Evolutionary conservation across 306 rosid species (phyloP), one percentile per base, ranked within the genome.

Genomic region (Dalbergia cochinchinensis): DNA sequence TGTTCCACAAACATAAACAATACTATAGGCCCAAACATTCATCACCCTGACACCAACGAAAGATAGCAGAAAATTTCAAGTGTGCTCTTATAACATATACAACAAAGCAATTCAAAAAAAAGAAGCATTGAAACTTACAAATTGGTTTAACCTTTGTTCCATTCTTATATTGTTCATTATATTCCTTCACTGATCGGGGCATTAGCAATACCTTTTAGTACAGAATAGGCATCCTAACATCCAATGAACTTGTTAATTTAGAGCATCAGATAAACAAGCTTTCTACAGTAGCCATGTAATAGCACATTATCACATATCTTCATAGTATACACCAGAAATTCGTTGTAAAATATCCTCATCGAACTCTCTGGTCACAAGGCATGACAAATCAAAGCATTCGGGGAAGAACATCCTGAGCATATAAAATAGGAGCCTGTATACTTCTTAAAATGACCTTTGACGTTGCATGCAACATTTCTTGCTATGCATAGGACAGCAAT

Each of bases 401-500:
- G 47, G 18, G 22, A 20, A 20, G 22, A 20, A 20, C 22, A 20
- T 20, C 2, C 31, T 26, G 31, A 26, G 31, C 31, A 26, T 26
- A 26, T 26, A 26, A 26, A 26, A 26, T 26, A 26, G 31, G 31
- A 26, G 31, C 31, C 39, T n/a, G n/a, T 33, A 37, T 69, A 78
- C 97, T 90, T 89, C 88, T 97, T 87, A 75, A 89, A 94, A 73
- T 83, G 89, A 80, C 91, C 97, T 83, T 97, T 92, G 82, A 90
- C 96, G 82, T 92, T 90, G 89, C 97, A 92, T 54, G 97, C 97
- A 81, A 94, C 97, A 76, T 92, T 94, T 86, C 97, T 92, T 20
- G 97, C 98, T 16, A 94, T 96, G 66, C 98, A 92, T 42, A 94
- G 90, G 77, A 94, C 92, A 19, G 98, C 94, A 57, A 94, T 89